Percentiles rank a stretch among this genome's conserved stretches.
These are phyloP conservation scores for Bremia lactucae DNA, from an alignment of 352 stramenopile genomes.

Conservation along the genomic window DNA sequence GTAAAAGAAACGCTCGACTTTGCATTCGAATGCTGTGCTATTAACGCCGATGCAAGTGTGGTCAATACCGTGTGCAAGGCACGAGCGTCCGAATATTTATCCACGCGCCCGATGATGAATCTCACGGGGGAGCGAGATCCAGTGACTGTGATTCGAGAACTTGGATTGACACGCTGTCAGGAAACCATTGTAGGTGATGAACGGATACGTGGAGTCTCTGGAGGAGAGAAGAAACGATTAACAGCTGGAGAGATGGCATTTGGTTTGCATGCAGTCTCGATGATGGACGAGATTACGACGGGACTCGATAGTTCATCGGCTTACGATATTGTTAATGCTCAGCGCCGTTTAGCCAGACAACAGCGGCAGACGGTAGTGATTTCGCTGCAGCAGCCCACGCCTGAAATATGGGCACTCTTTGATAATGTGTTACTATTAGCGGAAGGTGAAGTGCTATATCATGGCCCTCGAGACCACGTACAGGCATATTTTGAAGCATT, in stretches of 20 bases:
- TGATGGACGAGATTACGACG: constrained; percentile 49
- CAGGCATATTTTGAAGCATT: constrained; percentile 73
- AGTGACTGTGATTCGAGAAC: constrained; percentile 16
- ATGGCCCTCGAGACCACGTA: constrained; percentile 45
- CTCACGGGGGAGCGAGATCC: constrained; percentile 29
- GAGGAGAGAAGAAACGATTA: constrained; percentile 87
- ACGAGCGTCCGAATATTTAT: constrained; percentile 11
- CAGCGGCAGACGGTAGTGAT: constrained; percentile 53
- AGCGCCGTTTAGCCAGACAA: constrained; percentile 24
- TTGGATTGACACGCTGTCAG: constrained; percentile 36
- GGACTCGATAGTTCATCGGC: constrained; percentile 35
- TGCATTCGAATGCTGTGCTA: constrained; percentile 74
- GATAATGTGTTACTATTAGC: constrained; percentile 87
- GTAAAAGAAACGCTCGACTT: constrained; percentile 91
- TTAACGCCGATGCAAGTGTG: constrained; percentile 11
- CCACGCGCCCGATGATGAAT: constrained; percentile 18
- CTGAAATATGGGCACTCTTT: constrained; percentile 88
- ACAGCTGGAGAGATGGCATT: constrained; percentile 83
- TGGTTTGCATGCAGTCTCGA: constrained; percentile 34
- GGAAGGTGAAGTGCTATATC: constrained; percentile 83
- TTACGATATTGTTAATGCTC: constrained; percentile 32
- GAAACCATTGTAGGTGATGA: constrained; percentile 48
- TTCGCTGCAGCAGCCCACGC: constrained; percentile 78
- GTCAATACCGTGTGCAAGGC: constrained; percentile 17
- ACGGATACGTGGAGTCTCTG: constrained; percentile 53